These are phyloP conservation scores for Ustulina deusta DNA, from an alignment of 2,329 filamentous ascomycete species.

Conservation along the genomic window DNA sequence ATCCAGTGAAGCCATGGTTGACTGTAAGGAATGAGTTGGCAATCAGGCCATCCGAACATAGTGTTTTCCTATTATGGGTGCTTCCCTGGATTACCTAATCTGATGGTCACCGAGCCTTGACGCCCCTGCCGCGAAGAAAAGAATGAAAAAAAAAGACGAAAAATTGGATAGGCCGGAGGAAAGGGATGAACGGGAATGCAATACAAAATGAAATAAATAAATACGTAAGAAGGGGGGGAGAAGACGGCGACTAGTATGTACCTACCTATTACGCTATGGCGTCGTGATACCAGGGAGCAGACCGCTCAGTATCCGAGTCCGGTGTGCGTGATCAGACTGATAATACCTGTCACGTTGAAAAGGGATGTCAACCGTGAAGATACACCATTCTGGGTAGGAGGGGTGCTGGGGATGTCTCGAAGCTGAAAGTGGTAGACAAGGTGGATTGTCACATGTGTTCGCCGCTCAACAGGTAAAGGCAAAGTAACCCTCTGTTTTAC, in stretches of 20 bases:
- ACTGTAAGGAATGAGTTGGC: slow-evolving; percentile 27
- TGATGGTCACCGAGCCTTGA: slow-evolving; percentile 12
- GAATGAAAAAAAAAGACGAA: slow-evolving; percentile 19
- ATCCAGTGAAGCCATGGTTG: slow-evolving; percentile 15
- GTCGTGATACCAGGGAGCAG: slow-evolving; percentile 2
- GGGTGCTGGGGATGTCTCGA: slow-evolving; percentile 16
- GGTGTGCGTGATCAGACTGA: slow-evolving; percentile 2
- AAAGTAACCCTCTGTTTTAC: background rate
- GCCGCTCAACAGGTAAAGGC: slow-evolving; percentile 21
- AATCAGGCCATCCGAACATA: slow-evolving; percentile 20
- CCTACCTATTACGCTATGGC: background rate
- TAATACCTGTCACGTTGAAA: slow-evolving; percentile 7
- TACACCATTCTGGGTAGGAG: slow-evolving; percentile 11
- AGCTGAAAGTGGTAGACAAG: slow-evolving; percentile 17
- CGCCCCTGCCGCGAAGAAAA: slow-evolving; percentile 27
- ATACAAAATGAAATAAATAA: slow-evolving; percentile 6
- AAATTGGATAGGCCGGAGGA: background rate
- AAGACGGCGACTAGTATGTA: background rate
- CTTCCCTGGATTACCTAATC: slow-evolving; percentile 20
- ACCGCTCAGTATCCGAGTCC: slow-evolving; percentile 3
- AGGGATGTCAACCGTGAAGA: slow-evolving; percentile 9
- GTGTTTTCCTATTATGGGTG: slow-evolving; percentile 16
- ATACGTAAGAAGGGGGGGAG: background rate
- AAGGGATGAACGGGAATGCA: background rate
- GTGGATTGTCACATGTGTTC: slow-evolving; percentile 32